Evolutionary conservation across 305 asterid genomes (phyloP).

Genomic region (Plantago coronopus): DNA sequence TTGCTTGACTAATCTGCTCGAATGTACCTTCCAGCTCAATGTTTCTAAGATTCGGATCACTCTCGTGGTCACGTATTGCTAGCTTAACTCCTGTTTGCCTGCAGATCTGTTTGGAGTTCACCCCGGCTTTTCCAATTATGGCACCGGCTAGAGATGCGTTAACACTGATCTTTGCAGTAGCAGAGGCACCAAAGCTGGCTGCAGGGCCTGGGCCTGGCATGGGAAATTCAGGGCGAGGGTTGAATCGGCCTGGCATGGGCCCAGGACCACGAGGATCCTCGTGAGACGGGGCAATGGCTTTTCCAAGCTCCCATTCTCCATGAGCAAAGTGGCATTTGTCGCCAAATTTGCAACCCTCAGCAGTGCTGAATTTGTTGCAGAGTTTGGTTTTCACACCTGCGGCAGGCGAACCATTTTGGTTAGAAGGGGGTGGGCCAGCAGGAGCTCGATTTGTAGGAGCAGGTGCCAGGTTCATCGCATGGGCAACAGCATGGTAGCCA

Average conservation of each 20-base stretch:
- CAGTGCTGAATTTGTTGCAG: conserved; percentile 66
- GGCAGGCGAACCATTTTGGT: conserved; percentile 49
- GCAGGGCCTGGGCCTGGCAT: conserved; percentile 53
- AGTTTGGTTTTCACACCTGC: conserved; percentile 54
- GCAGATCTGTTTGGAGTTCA: conserved; percentile 82
- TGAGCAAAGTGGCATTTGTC: conserved; percentile 87
- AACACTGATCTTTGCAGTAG: conserved; percentile 75
- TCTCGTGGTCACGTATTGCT: conserved; percentile 67
- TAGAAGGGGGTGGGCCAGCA: conserved; percentile 34
- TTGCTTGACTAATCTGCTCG: conserved; percentile 71
- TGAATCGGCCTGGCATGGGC: conserved; percentile 41
- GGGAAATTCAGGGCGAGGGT: conserved; percentile 40
- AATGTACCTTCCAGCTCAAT: conserved; percentile 85
- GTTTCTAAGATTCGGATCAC: conserved; percentile 61
- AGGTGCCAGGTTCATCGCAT: conserved; percentile 73
- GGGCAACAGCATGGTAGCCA: conserved; percentile 80
- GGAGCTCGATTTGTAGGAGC: conserved; percentile 42
- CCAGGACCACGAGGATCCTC: conserved; percentile 54
- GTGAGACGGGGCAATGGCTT: conserved; percentile 41
- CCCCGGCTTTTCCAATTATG: conserved; percentile 84
- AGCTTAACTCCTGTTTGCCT: conserved; percentile 77
- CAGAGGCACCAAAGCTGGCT: conserved; percentile 64
- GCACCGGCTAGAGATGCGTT: conserved; percentile 78
- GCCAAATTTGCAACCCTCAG: conserved; percentile 88
- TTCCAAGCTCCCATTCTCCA: conserved; percentile 94